Conservation (phyloP, 1,139 yeast genomes). For the Lodderomyces theae region DNA sequence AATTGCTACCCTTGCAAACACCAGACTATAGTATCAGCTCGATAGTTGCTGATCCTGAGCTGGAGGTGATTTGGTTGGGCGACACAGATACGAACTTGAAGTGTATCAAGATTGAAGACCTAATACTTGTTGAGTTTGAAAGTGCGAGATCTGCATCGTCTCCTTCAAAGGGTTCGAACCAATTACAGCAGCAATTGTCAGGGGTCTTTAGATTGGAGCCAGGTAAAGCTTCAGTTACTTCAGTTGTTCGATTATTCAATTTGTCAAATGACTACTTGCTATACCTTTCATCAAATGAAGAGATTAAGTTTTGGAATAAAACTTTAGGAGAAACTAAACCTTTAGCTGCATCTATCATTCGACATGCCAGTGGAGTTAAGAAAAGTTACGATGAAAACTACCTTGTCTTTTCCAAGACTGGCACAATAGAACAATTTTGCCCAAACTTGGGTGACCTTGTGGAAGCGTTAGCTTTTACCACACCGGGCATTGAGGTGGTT, state of each 20-base stretch:
- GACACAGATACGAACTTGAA: constrained; percentile 13
- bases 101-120: constrained; percentile 13
- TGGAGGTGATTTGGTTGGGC: constrained; percentile 23
- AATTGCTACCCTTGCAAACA: constrained; percentile 19
- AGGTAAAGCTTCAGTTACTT: background rate
- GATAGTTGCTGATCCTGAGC: constrained; percentile 23
- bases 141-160: background rate
- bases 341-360: constrained; percentile 34
- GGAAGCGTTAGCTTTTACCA: constrained; percentile 16
- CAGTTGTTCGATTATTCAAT: constrained; percentile 15
- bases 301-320: constrained; percentile 25
- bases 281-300: constrained; percentile 31
- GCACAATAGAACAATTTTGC: constrained; percentile 28
- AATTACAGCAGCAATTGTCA: background rate
- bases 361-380: constrained; percentile 38
- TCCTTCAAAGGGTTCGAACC: constrained; percentile 7
- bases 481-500: constrained; percentile 29
- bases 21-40: constrained; percentile 17
- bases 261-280: constrained; percentile 22
- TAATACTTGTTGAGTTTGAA: constrained; percentile 12
- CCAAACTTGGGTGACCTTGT: constrained; percentile 13
- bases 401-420: constrained; percentile 41
- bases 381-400: constrained; percentile 24
- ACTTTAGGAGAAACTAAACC: constrained; percentile 3
- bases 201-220: constrained; percentile 11